Base-by-base conservation (phyloP, 257 asterid genomes). In the Przewalskia tangutica region DNA sequence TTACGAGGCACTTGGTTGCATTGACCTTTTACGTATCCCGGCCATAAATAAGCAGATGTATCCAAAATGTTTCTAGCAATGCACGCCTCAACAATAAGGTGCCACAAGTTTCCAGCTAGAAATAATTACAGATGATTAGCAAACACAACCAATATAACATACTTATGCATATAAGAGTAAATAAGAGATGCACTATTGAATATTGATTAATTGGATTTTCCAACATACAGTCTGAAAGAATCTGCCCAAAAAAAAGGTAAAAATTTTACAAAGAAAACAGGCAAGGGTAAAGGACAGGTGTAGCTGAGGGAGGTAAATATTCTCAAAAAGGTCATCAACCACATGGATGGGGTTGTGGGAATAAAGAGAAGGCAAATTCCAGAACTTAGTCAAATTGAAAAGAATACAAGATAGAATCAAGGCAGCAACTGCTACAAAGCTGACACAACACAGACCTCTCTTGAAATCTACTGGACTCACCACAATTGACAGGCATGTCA, bases 11-110 rank as follows among this genome's bases (percentile, higher is more conserved):
- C 87, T 87, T 94, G 97, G 84, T 89, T 92, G 85, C 90, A 82
- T 80, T 86, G 95, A 76, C 97, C 94, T 86, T 91, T 93, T 76
- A 96, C 95, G 82, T 96, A 96, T 82, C 99, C 97, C 67, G 98
- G 98, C 99, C 99, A 96, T 84, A 86, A 78, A 87, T 96, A 96
- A 76, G 99, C 95, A 46, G 98, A 93, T 27, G 97, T 94, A 77
- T 94, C 98, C 93, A 96, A 86, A 82, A 96, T 82, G 86, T 96
- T 88, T 87, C 99, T 89, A 80, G 99, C 99, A 85, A 96, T 93
- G 86, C 99, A 96, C 80, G 97, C 97, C 90, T 96, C 99, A 80
- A 93, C 98, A 85, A 96, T 90, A 85, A 96, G 88, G 90, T 96
- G 97, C 87, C 90, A 86, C 86, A 96, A 89, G 86, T 88, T 91